phyloP scores from a whole-genome alignment of 129 eudicot genomes.

The Ambrosia artemisiifolia region DNA sequence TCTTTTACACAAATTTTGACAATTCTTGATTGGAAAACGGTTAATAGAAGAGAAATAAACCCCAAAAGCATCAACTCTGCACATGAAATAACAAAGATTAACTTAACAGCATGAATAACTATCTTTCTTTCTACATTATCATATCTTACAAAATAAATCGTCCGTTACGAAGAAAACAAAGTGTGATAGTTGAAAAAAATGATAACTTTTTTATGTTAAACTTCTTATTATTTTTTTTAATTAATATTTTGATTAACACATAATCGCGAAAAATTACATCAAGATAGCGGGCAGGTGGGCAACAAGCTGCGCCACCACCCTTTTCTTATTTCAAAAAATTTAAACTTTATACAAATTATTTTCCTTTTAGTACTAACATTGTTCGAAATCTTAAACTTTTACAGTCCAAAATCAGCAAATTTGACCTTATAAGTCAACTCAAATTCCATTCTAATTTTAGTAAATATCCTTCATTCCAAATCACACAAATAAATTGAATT shows the following conservation, averaged over 20 bases:
- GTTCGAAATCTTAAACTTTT: too few relatives aligned
- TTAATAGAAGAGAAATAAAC: slow-evolving; percentile 64
- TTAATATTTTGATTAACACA: too few relatives aligned
- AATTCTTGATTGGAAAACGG: slow-evolving; percentile 57
- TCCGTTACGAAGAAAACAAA: neutral
- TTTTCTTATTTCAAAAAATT: neutral
- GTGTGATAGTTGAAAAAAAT: neutral
- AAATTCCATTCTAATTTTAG: neutral
- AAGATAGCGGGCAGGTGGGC: too few relatives aligned
- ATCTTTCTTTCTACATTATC: too few relatives aligned
- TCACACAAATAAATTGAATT: neutral
- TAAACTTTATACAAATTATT: neutral
- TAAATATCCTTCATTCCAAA: neutral
- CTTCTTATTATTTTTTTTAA: too few relatives aligned
- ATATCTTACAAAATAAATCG: too few relatives aligned
- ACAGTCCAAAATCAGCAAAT: neutral
- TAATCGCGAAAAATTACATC: too few relatives aligned
- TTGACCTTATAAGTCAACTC: neutral
- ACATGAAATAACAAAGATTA: neutral
- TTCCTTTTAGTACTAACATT: neutral
- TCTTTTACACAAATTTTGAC: slow-evolving; percentile 44
- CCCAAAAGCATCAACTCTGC: slow-evolving; percentile 86
- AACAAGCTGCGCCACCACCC: too few relatives aligned
- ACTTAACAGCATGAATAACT: neutral
- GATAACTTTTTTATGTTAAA: neutral